Evolutionary conservation across 768 basidiomycete species (phyloP).

Genomic region (Termitomyces sp.): DNA sequence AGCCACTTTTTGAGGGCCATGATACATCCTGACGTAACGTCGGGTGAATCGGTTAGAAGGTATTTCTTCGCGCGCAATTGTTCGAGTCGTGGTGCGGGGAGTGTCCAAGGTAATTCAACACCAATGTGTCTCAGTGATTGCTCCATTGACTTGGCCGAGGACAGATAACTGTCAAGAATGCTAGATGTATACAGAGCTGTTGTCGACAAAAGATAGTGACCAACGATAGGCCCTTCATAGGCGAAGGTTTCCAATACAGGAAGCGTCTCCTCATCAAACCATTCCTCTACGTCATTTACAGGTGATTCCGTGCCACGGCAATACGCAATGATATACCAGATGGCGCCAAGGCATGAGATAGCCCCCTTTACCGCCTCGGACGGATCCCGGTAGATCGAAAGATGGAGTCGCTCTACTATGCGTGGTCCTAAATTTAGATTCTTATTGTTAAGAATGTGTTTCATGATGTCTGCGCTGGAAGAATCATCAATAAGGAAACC

Average conservation of each 20-base stretch:
- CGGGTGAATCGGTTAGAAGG: not conserved
- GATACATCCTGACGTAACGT: slow-evolving; percentile 13
- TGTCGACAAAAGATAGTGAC: slow-evolving; percentile 10
- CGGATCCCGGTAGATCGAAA: slow-evolving; percentile 4
- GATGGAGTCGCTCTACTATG: slow-evolving; percentile 9
- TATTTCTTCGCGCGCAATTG: slow-evolving; percentile 9
- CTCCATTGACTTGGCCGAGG: slow-evolving; percentile 9
- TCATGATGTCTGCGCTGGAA: slow-evolving; percentile 6
- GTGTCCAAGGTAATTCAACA: slow-evolving; percentile 10
- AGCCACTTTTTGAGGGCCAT: slow-evolving; percentile 13
- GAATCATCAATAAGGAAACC: slow-evolving; percentile 10
- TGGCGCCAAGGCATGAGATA: slow-evolving; percentile 11
- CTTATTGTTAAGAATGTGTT: not conserved
- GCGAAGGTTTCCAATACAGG: slow-evolving; percentile 14
- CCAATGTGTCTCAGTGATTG: slow-evolving; percentile 2
- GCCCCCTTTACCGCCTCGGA: slow-evolving; percentile 6
- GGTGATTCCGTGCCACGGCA: slow-evolving; percentile 2
- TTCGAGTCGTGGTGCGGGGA: slow-evolving; percentile 7
- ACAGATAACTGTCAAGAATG: slow-evolving; percentile 7
- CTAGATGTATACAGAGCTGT: slow-evolving; percentile 7
- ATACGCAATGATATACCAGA: slow-evolving; percentile 15
- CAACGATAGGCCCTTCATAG: slow-evolving; percentile 12
- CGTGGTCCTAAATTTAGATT: slow-evolving; percentile 11
- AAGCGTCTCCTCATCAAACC: slow-evolving; percentile 16
- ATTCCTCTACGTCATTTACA: slow-evolving; percentile 5